Evolutionary conservation across 2,329 filamentous ascomycete genomes (phyloP).

Genomic region (Nakataea oryzae): DNA sequence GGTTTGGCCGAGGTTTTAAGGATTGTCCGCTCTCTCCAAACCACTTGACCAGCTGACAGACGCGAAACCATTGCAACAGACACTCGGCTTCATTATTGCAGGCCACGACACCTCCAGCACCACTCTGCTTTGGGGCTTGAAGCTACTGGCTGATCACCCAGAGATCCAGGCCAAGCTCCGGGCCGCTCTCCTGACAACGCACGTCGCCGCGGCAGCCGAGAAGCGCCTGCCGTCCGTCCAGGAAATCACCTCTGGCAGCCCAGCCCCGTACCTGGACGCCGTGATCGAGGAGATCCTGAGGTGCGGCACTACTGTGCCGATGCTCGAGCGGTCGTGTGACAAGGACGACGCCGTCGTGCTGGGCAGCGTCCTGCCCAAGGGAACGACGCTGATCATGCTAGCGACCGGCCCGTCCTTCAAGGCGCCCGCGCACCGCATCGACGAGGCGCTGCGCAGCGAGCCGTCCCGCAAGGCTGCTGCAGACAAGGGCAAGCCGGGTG

Average conservation of each 20-base stretch:
- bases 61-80: neutral
- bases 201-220: slow-evolving; percentile 9
- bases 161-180: slow-evolving; percentile 11
- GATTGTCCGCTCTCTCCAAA: neutral
- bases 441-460: slow-evolving; percentile 15
- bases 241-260: slow-evolving; percentile 16
- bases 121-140: neutral
- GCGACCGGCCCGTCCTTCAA: slow-evolving; percentile 18
- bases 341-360: slow-evolving; percentile 22
- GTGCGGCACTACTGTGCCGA: slow-evolving; percentile 15
- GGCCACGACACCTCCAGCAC: slow-evolving; percentile 4
- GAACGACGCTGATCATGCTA: slow-evolving; percentile 19
- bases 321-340: slow-evolving; percentile 18
- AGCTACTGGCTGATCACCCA: slow-evolving; percentile 8
- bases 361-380: slow-evolving; percentile 21
- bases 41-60: too few relatives aligned
- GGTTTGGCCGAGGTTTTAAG: too few relatives aligned
- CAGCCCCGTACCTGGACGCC: slow-evolving; percentile 25
- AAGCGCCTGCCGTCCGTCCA: slow-evolving; percentile 7
- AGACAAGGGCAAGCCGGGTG: neutral
- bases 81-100: neutral
- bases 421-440: slow-evolving; percentile 15
- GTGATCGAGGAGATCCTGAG: slow-evolving; percentile 25
- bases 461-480: slow-evolving; percentile 6
- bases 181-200: slow-evolving; percentile 13